These are phyloP conservation scores for Alternaria solani DNA, from an alignment of 2,329 filamentous ascomycete species.

Conservation along the genomic window DNA sequence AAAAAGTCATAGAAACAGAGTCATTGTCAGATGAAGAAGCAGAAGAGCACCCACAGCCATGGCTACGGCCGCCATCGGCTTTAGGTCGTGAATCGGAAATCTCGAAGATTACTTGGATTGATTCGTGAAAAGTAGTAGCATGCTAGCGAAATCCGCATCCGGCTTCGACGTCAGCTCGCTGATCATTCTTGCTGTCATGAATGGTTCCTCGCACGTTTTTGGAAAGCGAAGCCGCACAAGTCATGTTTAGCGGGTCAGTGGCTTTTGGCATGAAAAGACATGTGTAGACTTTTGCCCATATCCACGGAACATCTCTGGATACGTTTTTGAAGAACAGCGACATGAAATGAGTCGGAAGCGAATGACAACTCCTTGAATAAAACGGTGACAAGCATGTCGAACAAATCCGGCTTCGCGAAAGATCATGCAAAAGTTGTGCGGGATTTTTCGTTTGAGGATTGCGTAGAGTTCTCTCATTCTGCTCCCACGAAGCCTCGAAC, in stretches of 20 bases:
- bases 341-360: neutral
- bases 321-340: neutral
- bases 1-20: neutral
- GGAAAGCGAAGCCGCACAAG: too few relatives aligned
- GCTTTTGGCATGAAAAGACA: too few relatives aligned
- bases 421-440: too few relatives aligned
- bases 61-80: neutral
- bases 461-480: neutral
- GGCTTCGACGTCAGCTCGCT: neutral
- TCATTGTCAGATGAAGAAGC: neutral
- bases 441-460: too few relatives aligned
- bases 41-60: neutral
- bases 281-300: too few relatives aligned
- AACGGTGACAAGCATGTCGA: neutral
- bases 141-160: neutral
- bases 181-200: neutral
- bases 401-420: too few relatives aligned
- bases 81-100: neutral
- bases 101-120: neutral
- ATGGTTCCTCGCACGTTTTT: too few relatives aligned
- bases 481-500: neutral
- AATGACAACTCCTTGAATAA: neutral
- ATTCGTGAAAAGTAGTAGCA: neutral
- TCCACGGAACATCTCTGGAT: neutral
- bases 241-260: rapidly evolving